Conservation (phyloP, 371 early-diverging fungal species). For the Saksenaea vasiformis region DNA sequence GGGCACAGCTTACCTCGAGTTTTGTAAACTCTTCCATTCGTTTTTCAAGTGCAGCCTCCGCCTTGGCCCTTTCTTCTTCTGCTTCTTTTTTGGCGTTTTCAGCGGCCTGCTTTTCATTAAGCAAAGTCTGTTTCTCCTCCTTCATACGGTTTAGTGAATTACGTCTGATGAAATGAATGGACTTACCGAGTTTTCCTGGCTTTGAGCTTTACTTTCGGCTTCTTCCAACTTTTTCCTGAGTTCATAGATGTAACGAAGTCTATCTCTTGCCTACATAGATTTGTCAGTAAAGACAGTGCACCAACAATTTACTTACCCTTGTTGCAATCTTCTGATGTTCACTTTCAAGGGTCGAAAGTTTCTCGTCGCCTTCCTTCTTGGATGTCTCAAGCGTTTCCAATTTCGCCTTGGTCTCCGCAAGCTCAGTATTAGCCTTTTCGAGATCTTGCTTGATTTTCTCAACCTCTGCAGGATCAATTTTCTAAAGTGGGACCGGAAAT, state of each 20-base stretch:
- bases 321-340: not conserved
- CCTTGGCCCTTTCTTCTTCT: conserved; percentile 5
- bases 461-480: conserved; percentile 26
- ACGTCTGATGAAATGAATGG: not conserved
- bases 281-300: not conserved
- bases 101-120: conserved; percentile 13
- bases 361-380: conserved; percentile 6
- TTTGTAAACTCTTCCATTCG: conserved; percentile 6
- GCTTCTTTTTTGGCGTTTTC: conserved; percentile 9
- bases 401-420: conserved; percentile 9
- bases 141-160: not conserved
- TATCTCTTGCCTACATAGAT: conserved; percentile 7
- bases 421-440: conserved; percentile 15
- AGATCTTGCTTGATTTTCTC: conserved; percentile 18
- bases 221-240: conserved; percentile 14
- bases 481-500: conserved; percentile 10
- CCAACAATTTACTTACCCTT: not conserved
- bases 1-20: conserved; percentile 14
- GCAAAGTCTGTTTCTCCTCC: conserved; percentile 6
- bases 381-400: conserved; percentile 9
- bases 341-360: not conserved
- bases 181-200: conserved; percentile 2
- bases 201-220: conserved; percentile 3
- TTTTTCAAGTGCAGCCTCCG: conserved; percentile 7
- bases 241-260: conserved; percentile 22